phyloP scores from a whole-genome alignment of 805 yeast genomes.

The Dipodascus geniculatus region DNA sequence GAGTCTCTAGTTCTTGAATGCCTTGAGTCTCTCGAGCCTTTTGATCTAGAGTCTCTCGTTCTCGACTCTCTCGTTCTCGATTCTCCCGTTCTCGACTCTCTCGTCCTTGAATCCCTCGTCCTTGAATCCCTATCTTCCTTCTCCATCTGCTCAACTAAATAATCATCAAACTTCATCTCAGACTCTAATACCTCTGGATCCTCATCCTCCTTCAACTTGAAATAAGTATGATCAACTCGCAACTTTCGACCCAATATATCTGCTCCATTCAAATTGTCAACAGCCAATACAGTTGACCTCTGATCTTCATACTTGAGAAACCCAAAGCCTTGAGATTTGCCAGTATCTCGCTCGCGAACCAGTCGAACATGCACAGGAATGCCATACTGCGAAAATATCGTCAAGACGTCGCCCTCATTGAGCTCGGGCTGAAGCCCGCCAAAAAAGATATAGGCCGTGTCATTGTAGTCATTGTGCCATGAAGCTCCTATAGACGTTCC shows the following conservation, averaged over 20 bases:
- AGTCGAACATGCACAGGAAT: slow-evolving; percentile 67
- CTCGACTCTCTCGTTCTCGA: neutral
- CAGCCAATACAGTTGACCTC: slow-evolving; percentile 69
- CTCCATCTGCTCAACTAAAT: neutral
- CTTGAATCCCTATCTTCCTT: neutral
- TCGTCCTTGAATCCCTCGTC: neutral
- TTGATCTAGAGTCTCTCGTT: no score
- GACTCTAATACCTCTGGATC: slow-evolving; percentile 8
- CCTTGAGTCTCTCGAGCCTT: no score
- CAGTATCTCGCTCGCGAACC: slow-evolving; percentile 52
- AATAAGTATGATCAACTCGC: slow-evolving; percentile 64
- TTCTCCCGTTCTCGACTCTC: neutral
- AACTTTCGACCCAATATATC: slow-evolving; percentile 38
- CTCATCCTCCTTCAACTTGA: slow-evolving; percentile 36
- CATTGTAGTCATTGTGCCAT: slow-evolving; percentile 81
- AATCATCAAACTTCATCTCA: neutral
- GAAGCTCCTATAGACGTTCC: slow-evolving; percentile 54
- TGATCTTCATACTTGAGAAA: slow-evolving; percentile 76
- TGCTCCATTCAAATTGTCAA: slow-evolving; percentile 76
- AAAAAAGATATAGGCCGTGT: slow-evolving; percentile 66
- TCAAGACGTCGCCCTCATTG: slow-evolving; percentile 63
- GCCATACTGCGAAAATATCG: slow-evolving; percentile 83
- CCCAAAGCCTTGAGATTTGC: slow-evolving; percentile 64
- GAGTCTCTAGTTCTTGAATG: no score
- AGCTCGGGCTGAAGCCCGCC: slow-evolving; percentile 56